Conservation (phyloP, 1,139 yeast species). For the Williopsis jadinii region DNA sequence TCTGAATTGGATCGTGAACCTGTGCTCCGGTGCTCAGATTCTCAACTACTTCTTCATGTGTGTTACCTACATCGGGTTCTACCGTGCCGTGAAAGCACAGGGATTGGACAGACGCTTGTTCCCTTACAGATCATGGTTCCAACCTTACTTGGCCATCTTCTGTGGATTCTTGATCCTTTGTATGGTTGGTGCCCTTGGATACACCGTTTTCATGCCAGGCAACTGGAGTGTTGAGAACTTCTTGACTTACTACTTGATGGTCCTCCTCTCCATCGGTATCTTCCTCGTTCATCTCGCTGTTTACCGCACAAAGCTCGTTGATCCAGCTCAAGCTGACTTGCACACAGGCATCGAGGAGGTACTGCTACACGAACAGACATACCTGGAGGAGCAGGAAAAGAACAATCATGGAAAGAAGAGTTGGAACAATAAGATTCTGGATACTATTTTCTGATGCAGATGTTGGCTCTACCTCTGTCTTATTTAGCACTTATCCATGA, state of each 20-base stretch:
- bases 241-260: conserved; percentile 44
- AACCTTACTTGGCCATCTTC: conserved; percentile 52
- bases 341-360: conserved; percentile 46
- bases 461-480: background rate
- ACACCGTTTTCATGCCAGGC: conserved; percentile 57
- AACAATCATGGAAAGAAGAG: background rate
- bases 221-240: conserved; percentile 55
- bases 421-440: conserved; percentile 1
- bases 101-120: conserved; percentile 42
- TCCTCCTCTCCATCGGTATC: conserved; percentile 53
- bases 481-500: background rate
- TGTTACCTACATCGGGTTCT: conserved; percentile 52
- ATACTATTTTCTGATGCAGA: background rate
- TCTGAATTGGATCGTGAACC: conserved; percentile 55
- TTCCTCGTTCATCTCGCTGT: conserved; percentile 48
- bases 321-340: conserved; percentile 46
- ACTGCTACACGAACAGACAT: conserved; percentile 39
- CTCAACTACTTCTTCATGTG: conserved; percentile 56
- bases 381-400: conserved; percentile 21
- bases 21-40: conserved; percentile 64
- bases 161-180: conserved; percentile 35
- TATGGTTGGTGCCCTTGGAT: conserved; percentile 63
- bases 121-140: conserved; percentile 44
- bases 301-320: conserved; percentile 42
- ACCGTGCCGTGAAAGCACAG: conserved; percentile 49